Conservation (phyloP, 192 early-diverging fungal species). For the Podila clonocystis region DNA sequence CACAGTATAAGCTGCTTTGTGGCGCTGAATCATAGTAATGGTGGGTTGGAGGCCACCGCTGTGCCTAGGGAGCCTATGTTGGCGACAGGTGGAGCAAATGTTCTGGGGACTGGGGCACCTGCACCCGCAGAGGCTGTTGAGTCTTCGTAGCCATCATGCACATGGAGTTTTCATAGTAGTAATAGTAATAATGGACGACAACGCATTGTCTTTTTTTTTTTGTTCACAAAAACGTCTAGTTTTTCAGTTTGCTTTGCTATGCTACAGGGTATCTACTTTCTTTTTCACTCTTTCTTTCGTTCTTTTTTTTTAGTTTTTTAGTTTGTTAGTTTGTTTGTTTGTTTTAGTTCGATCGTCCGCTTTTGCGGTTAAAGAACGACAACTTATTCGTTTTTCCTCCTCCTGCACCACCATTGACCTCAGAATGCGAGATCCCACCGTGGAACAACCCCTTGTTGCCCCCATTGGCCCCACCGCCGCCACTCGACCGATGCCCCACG, state of each 20-base stretch:
- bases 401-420: conserved; percentile 9
- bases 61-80: background rate
- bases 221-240: no score
- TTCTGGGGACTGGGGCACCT: no score
- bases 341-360: conserved; percentile 13
- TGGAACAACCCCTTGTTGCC: conserved; percentile 24
- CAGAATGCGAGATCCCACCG: conserved; percentile 24
- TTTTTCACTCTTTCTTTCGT: no score
- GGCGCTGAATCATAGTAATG: conserved; percentile 42
- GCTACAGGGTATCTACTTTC: background rate
- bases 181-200: no score
- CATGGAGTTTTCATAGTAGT: no score
- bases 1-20: conserved; percentile 50
- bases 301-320: no score
- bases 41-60: conserved; percentile 22
- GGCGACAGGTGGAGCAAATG: no score
- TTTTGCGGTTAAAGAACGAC: conserved; percentile 43
- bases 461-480: background rate
- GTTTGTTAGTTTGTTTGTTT: background rate
- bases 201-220: no score
- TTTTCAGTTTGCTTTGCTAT: no score
- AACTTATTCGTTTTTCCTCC: conserved; percentile 23
- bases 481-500: background rate
- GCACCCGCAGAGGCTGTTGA: no score
- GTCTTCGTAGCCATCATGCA: no score